Base-by-base conservation (phyloP, 495 filamentous ascomycete species). In the Xylaria grammica region DNA sequence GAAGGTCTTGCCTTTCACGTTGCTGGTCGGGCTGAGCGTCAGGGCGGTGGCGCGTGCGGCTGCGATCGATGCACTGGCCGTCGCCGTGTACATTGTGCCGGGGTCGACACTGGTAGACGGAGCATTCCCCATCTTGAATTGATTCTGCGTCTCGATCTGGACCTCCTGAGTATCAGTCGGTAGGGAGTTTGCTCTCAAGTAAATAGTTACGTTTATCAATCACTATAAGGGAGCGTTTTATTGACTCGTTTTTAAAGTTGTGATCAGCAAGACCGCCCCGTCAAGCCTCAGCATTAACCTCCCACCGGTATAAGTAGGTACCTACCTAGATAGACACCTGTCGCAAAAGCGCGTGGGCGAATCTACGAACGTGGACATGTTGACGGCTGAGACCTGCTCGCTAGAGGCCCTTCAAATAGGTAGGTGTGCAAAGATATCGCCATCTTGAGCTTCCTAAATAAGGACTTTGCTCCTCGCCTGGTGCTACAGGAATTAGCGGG, bases 1-100 rank as follows among this genome's bases (percentile, higher is more conserved):
- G 67, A 90, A 91, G 0, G 79, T 85, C 62, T 82, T 77, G 52
- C 89, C 89, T 57, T 76, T 61, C 36, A 91, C 85, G 67, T 82
- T 78, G 56, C 83, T 86, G 9, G 82, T 84, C 19, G 87, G 87
- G 20, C 82, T 85, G 54, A 63, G 52, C 1, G 76, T 71, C 61
- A 62, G 20, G 10, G 70, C 71, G 10, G 72, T 75, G 19, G 72
- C 75, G 10, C 66, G 60, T 1, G 62, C 71, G 17, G 65, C 71
- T 24, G 19, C 62, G 36, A 65, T 52, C 7, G 52, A 57, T 17
- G 52, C 62, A 17, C 34, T 58, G 0, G 62, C 62, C 20, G 62
- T 58, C 45, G 62, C 52, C 29, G 62, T 65, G 22, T 65, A 65
- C 53, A 65, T 65, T 10, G 52, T 60, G 53, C 55, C 62, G 36